phyloP scores from a whole-genome alignment of 805 yeast species.

The Yamadazyma paraphyllophila region DNA sequence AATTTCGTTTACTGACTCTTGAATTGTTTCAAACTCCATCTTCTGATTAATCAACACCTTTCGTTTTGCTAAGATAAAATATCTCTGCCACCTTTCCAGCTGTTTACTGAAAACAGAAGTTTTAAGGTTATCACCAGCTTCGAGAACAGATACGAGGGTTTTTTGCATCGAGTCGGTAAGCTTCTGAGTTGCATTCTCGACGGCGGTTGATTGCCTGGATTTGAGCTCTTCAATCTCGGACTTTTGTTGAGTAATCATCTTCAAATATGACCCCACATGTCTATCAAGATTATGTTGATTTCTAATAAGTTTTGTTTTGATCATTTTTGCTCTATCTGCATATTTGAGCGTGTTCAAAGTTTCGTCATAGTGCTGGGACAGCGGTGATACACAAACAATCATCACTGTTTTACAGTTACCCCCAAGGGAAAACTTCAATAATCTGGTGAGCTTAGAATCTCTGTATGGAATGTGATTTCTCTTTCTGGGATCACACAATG shows the following conservation, averaged over 20 bases:
- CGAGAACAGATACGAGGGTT: conserved; percentile 39
- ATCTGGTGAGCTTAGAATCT: conserved; percentile 84
- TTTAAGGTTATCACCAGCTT: conserved; percentile 41
- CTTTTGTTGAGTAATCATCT: conserved; percentile 80
- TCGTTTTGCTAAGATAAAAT: conserved; percentile 45
- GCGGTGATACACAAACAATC: conserved; percentile 93
- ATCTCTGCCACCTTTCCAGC: conserved; percentile 44
- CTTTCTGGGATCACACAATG: conserved; percentile 71
- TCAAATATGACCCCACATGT: conserved; percentile 81
- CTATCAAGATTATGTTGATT: conserved; percentile 75
- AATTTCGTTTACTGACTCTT: neutral
- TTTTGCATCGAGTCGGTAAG: conserved; percentile 35
- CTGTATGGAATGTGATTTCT: conserved; percentile 83
- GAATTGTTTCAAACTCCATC: conserved; percentile 30
- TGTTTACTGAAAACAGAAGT: conserved; percentile 41
- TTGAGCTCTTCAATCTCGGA: conserved; percentile 69
- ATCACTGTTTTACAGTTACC: conserved; percentile 94
- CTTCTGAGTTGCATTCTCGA: conserved; percentile 37
- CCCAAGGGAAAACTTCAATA: conserved; percentile 84
- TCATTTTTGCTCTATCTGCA: conserved; percentile 89
- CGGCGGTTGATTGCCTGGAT: conserved; percentile 45
- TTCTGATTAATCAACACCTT: conserved; percentile 44
- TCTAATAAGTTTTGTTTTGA: conserved; percentile 73
- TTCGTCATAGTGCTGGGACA: conserved; percentile 85
- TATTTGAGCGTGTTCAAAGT: conserved; percentile 87